Evolutionary conservation across 2,329 filamentous ascomycete species (phyloP).

Genomic region (Chrysoporthe puriensis): DNA sequence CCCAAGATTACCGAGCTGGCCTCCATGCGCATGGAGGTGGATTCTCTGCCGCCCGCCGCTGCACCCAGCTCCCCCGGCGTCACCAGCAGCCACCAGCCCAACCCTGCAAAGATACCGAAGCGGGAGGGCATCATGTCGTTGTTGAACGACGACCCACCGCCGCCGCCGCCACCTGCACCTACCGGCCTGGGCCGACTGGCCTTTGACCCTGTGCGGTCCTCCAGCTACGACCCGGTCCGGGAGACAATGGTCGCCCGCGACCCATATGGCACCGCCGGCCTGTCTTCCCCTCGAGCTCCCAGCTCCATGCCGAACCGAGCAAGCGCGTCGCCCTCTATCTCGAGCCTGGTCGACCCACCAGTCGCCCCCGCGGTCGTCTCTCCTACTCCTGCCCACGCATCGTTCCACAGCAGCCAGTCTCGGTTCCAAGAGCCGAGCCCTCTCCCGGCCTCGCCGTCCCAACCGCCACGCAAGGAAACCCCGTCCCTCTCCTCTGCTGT

Average conservation of each 20-base stretch:
- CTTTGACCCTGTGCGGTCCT: conserved; percentile 85
- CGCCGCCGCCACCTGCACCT: conserved; percentile 46
- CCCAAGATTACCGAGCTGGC: conserved; percentile 47
- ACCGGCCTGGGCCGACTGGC: conserved; percentile 75
- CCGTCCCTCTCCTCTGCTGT: conserved; percentile 33
- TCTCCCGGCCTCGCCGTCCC: conserved; percentile 39
- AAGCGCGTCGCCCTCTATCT: conserved; percentile 90
- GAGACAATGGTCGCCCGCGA: conserved; percentile 63
- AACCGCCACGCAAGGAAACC: conserved; percentile 32
- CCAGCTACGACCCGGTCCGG: conserved; percentile 68
- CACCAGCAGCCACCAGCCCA: conserved; percentile 36
- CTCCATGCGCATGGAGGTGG: conserved; percentile 42
- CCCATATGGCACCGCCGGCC: conserved; percentile 48
- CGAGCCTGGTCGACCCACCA: conserved; percentile 79
- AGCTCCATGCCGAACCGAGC: conserved; percentile 64
- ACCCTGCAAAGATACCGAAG: conserved; percentile 52
- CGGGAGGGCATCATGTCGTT: conserved; percentile 61
- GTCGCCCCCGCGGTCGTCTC: conserved; percentile 46
- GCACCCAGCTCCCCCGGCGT: conserved; percentile 23
- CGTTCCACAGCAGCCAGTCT: conserved; percentile 38
- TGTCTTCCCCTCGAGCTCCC: conserved; percentile 56
- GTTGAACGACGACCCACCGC: conserved; percentile 53
- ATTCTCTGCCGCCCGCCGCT: conserved; percentile 35
- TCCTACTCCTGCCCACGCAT: conserved; percentile 42
- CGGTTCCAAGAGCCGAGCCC: conserved; percentile 37